phyloP scores from a whole-genome alignment of 2,329 filamentous ascomycete genomes.

The Penicillium concentricum region DNA sequence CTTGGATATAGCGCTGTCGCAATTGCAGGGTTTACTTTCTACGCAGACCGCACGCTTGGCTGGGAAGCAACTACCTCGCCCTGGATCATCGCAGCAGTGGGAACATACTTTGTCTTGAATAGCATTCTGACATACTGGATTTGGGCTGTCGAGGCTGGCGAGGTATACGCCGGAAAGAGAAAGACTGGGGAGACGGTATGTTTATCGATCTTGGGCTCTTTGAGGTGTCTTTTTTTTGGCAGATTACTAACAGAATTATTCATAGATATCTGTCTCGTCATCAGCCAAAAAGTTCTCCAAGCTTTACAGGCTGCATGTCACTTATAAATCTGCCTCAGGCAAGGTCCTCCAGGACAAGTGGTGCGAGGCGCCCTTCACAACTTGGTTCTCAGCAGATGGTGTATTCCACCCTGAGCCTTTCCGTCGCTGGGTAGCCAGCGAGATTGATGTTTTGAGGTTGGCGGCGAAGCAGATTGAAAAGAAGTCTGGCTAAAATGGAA shows the following conservation, averaged over 20 bases:
- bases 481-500: slow-evolving; percentile 22
- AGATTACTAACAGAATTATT: slow-evolving; percentile 4
- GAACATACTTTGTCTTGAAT: slow-evolving; percentile 77
- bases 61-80: slow-evolving; percentile 77
- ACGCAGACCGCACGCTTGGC: slow-evolving; percentile 86
- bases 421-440: slow-evolving; percentile 60
- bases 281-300: slow-evolving; percentile 76
- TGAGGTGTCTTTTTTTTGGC: neutral
- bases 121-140: slow-evolving; percentile 79
- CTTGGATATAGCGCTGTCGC: slow-evolving; percentile 81
- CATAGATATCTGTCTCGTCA: slow-evolving; percentile 70
- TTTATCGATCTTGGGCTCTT: slow-evolving; percentile 2
- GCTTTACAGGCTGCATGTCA: slow-evolving; percentile 72
- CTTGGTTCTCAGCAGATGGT: slow-evolving; percentile 60
- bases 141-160: slow-evolving; percentile 74
- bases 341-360: slow-evolving; percentile 47
- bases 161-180: slow-evolving; percentile 74
- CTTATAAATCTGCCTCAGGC: slow-evolving; percentile 40
- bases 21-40: slow-evolving; percentile 80
- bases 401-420: slow-evolving; percentile 61
- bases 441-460: slow-evolving; percentile 55
- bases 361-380: slow-evolving; percentile 58
- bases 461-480: slow-evolving; percentile 44
- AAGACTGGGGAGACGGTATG: slow-evolving; percentile 65
- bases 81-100: slow-evolving; percentile 77